Conservation (phyloP, 140 eudicot genomes). For the Stevia rebaudiana region DNA sequence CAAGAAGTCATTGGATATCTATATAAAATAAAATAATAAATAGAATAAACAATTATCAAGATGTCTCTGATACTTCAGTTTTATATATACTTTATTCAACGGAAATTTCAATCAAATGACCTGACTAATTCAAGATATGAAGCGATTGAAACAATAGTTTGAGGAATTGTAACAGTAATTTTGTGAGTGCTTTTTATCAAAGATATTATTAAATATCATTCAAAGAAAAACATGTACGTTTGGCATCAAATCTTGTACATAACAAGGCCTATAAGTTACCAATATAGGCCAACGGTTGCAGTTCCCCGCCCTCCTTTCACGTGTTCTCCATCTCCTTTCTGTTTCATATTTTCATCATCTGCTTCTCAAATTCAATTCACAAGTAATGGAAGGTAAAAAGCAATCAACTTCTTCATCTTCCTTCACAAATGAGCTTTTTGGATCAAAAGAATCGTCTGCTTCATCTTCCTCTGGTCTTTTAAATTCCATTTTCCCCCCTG, state of each 20-base stretch:
- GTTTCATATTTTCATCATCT: not conserved
- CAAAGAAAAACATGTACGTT: not conserved
- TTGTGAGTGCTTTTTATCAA: too few relatives aligned
- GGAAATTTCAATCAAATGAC: too few relatives aligned
- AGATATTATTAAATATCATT: not conserved
- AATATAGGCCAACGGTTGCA: constrained; percentile 23
- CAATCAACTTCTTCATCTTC: constrained; percentile 41
- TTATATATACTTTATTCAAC: too few relatives aligned
- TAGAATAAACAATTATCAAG: too few relatives aligned
- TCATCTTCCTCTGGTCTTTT: constrained; percentile 53
- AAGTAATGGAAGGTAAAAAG: constrained; percentile 39
- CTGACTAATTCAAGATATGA: not conserved
- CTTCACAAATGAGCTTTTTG: constrained; percentile 62
- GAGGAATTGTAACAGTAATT: not conserved
- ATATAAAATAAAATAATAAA: too few relatives aligned
- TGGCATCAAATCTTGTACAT: constrained; percentile 3
- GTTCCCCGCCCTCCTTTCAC: constrained; percentile 32
- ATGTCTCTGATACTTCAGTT: too few relatives aligned
- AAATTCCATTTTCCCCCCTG: constrained; percentile 50
- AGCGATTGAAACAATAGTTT: not conserved
- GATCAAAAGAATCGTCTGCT: constrained; percentile 44
- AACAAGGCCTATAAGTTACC: constrained; percentile 14
- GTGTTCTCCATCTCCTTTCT: constrained; percentile 17
- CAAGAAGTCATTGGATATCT: too few relatives aligned
- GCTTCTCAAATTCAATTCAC: not conserved